phyloP scores from a whole-genome alignment of 805 yeast species.

The Starmerella cellae region DNA sequence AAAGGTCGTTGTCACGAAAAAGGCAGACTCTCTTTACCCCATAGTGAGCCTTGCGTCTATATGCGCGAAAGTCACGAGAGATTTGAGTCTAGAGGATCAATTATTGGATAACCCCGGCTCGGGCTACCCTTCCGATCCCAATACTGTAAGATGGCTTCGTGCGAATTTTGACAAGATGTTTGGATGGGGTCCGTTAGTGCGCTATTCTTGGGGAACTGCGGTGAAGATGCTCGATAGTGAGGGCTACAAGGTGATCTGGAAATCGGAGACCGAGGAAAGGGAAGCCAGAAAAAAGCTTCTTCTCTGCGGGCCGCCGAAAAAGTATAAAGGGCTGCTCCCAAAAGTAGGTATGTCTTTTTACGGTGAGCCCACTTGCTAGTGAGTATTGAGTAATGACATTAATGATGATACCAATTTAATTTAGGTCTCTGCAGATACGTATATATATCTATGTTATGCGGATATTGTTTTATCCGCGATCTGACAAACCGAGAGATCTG shows the following conservation, averaged over 20 bases:
- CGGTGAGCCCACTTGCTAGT: conserved; percentile 4
- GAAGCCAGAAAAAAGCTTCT: conserved; percentile 1
- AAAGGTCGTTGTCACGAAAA: conserved; percentile 72
- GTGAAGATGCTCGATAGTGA: conserved; percentile 50
- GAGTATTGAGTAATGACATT: too few species aligned
- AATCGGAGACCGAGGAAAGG: conserved; percentile 31
- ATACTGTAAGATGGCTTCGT: conserved; percentile 65
- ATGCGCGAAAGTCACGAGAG: conserved; percentile 94
- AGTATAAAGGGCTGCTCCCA: conserved; percentile 6
- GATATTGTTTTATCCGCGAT: too few species aligned
- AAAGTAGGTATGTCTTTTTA: conserved; percentile 7
- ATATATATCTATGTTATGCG: too few species aligned
- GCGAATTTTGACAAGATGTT: conserved; percentile 51
- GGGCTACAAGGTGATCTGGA: conserved; percentile 48
- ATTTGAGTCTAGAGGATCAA: conserved; percentile 36
- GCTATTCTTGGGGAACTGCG: conserved; percentile 94
- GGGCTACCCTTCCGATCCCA: conserved; percentile 91
- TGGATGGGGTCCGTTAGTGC: conserved; percentile 69
- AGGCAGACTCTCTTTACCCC: conserved; percentile 87
- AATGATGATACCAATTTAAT: too few species aligned
- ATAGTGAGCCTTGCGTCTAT: conserved; percentile 90
- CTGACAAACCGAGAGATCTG: too few species aligned
- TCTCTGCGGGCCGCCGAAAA: background rate
- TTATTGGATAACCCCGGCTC: conserved; percentile 50
- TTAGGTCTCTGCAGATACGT: too few species aligned